Evolutionary conservation across 2,329 filamentous ascomycete genomes (phyloP).

Genomic region (Ceratocystis variospora): DNA sequence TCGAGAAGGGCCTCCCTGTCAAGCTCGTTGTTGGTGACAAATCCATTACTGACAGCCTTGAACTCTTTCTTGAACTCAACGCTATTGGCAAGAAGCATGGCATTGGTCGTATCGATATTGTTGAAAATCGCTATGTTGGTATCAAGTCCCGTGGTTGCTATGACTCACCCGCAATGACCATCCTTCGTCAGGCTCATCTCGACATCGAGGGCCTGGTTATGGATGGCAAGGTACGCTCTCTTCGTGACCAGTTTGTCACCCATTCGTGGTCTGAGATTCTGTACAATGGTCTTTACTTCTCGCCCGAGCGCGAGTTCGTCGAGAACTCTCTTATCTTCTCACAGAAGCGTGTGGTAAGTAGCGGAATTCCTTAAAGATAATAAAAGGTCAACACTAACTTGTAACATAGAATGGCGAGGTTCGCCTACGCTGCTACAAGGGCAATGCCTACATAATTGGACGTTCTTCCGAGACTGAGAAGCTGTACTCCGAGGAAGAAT

Average conservation of each 20-base stretch:
- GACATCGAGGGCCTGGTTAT: constrained; percentile 45
- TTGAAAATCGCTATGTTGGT: constrained; percentile 34
- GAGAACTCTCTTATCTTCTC: constrained; percentile 47
- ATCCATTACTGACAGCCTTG: constrained; percentile 47
- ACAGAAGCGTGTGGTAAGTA: constrained; percentile 37
- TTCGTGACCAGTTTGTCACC: constrained; percentile 41
- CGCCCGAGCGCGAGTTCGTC: constrained; percentile 39
- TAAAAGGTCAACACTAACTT: neutral
- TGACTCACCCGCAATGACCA: constrained; percentile 23
- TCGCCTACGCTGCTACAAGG: constrained; percentile 33
- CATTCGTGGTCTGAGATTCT: constrained; percentile 30
- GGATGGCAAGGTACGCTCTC: constrained; percentile 39
- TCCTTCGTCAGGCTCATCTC: constrained; percentile 25
- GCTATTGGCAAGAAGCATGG: constrained; percentile 50
- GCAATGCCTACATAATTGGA: constrained; percentile 33
- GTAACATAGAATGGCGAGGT: constrained; percentile 26
- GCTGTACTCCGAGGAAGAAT: constrained; percentile 38
- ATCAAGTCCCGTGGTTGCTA: constrained; percentile 37
- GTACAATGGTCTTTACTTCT: constrained; percentile 44
- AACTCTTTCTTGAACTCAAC: constrained; percentile 52
- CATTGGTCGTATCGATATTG: constrained; percentile 48
- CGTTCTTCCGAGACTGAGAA: constrained; percentile 34
- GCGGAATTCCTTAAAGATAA: neutral
- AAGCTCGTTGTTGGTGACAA: constrained; percentile 47
- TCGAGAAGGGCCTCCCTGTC: constrained; percentile 52